A percentile compares a stretch with the other conserved stretches of the same genome.
Conservation (phyloP, 169 alveolate species). For the Eimeria necatrix region DNA sequence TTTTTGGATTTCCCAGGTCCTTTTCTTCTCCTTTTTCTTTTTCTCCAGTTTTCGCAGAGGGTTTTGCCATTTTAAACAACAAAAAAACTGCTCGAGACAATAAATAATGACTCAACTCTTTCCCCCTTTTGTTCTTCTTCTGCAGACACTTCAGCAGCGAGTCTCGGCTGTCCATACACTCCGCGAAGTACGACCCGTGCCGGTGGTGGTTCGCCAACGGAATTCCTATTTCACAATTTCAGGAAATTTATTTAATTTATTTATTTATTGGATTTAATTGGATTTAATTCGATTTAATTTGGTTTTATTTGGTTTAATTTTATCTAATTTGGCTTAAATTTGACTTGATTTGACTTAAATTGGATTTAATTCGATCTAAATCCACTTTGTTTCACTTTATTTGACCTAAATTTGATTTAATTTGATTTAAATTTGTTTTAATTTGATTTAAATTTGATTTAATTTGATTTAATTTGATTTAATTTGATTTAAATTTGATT, state of each 20-base stretch:
- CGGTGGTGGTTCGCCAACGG: conserved; percentile 35
- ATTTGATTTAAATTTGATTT: no score
- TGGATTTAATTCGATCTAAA: no score
- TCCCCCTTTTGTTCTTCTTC: not conserved
- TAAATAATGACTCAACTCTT: not conserved
- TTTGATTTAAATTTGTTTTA: no score
- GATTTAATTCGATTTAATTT: no score
- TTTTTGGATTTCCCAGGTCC: not conserved
- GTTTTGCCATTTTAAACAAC: not conserved
- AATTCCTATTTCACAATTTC: not conserved
- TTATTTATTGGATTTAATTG: no score
- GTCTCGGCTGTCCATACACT: not conserved
- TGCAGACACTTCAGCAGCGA: not conserved
- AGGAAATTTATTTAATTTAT: no score
- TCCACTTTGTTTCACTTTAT: no score
- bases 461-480: no score
- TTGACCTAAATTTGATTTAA: no score
- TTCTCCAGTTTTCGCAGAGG: not conserved
- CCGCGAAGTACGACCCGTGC: conserved; percentile 10
- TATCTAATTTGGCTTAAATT: not conserved
- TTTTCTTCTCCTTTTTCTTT: not conserved
- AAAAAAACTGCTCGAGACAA: not conserved
- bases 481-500: no score
- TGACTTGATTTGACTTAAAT: no score
- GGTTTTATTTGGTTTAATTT: not conserved